Evolutionary conservation across 306 rosid species (phyloP).

Genomic region (Hippophae tibetana): DNA sequence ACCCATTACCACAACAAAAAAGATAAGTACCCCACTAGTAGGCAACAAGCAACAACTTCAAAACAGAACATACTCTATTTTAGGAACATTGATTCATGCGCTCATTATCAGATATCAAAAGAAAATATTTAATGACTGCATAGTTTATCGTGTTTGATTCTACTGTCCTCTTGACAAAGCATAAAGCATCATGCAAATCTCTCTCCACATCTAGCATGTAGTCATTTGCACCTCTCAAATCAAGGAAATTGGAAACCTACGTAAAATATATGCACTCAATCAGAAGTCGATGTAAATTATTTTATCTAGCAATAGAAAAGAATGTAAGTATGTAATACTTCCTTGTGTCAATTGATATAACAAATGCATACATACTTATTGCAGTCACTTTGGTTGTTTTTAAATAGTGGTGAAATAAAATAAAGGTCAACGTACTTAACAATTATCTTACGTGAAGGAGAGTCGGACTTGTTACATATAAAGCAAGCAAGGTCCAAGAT

Average conservation of each 20-base stretch:
- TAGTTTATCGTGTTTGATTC: constrained; percentile 76
- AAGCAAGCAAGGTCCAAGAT: background rate
- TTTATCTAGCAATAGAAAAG: background rate
- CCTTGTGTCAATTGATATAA: background rate
- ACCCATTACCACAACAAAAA: no score
- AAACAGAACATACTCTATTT: background rate
- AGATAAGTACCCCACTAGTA: no score
- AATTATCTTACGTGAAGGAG: background rate
- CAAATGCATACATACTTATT: background rate
- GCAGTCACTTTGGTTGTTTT: background rate
- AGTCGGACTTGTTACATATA: background rate
- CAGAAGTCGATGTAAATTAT: background rate
- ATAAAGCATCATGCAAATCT: constrained; percentile 85
- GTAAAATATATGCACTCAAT: constrained; percentile 8
- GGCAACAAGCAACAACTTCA: no score
- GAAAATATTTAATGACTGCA: constrained; percentile 1
- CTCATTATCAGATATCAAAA: background rate
- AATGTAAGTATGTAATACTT: constrained; percentile 9
- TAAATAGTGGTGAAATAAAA: background rate
- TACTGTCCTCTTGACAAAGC: constrained; percentile 86
- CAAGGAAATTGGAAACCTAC: constrained; percentile 79
- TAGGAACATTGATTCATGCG: background rate
- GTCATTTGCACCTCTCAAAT: constrained; percentile 93
- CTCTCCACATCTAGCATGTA: constrained; percentile 99
- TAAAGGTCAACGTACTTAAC: background rate